A percentile compares a stretch with the other conserved stretches of the same genome.
Conservation (phyloP, 2,329 filamentous ascomycete genomes). For the Periconia sp. region DNA sequence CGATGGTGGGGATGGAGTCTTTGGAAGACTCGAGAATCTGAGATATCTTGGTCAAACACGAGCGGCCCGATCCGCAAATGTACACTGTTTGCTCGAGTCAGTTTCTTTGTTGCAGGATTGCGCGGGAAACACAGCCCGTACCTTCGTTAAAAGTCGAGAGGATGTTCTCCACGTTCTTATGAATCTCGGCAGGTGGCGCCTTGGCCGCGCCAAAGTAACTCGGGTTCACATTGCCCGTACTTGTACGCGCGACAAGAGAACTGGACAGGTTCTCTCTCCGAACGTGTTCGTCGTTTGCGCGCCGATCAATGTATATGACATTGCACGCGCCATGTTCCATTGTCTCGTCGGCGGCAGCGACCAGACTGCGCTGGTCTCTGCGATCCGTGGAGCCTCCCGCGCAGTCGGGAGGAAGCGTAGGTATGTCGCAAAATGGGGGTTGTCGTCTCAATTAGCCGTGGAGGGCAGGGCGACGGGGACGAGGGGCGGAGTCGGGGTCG, state of each 20-base stretch:
- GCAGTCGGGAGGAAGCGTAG: slow-evolving; percentile 29
- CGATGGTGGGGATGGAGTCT: slow-evolving; percentile 45
- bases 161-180: slow-evolving; percentile 48
- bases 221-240: slow-evolving; percentile 38
- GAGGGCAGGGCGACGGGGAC: slow-evolving; percentile 9
- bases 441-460: slow-evolving; percentile 13
- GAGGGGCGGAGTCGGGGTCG: slow-evolving; percentile 11
- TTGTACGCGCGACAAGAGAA: slow-evolving; percentile 40
- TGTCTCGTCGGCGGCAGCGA: slow-evolving; percentile 38
- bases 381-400: slow-evolving; percentile 34
- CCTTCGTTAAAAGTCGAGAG: slow-evolving; percentile 51
- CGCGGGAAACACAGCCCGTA: slow-evolving; percentile 19
- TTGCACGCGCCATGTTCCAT: slow-evolving; percentile 55
- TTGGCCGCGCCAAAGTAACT: slow-evolving; percentile 45
- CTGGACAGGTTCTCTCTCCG: slow-evolving; percentile 43
- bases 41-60: slow-evolving; percentile 45
- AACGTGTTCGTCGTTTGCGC: slow-evolving; percentile 49
- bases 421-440: slow-evolving; percentile 26
- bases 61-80: slow-evolving; percentile 47
- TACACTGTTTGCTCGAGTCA: slow-evolving; percentile 40
- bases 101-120: slow-evolving; percentile 4
- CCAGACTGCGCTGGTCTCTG: slow-evolving; percentile 36
- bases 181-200: slow-evolving; percentile 40
- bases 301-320: slow-evolving; percentile 52
- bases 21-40: slow-evolving; percentile 41